phyloP scores from a whole-genome alignment of 2,329 filamentous ascomycete species.

The Metarhizium album region DNA sequence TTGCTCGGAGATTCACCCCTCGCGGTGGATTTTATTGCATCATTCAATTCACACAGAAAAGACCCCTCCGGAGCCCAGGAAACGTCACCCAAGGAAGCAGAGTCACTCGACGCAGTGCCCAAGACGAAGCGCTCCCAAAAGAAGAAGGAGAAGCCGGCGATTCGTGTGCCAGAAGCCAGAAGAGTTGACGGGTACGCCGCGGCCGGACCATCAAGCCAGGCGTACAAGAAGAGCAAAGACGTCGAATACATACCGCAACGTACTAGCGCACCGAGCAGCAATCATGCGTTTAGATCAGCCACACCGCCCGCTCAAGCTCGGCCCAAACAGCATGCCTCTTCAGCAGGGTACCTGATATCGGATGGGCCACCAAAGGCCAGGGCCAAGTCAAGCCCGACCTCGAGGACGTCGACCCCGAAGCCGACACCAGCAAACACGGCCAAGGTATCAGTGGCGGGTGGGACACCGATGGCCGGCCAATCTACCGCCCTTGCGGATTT shows the following conservation, averaged over 20 bases:
- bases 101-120: slow-evolving; percentile 31
- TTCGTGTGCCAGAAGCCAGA: slow-evolving; percentile 55
- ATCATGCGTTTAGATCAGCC: slow-evolving; percentile 25
- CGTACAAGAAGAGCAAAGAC: slow-evolving; percentile 63
- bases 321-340: slow-evolving; percentile 42
- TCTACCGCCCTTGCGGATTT: slow-evolving; percentile 62
- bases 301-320: slow-evolving; percentile 25
- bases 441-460: slow-evolving; percentile 65
- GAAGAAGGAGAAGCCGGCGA: slow-evolving; percentile 51
- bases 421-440: slow-evolving; percentile 39
- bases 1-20: slow-evolving; percentile 78
- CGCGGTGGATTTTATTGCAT: slow-evolving; percentile 64
- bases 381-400: slow-evolving; percentile 39
- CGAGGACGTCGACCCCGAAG: slow-evolving; percentile 44
- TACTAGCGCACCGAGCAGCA: slow-evolving; percentile 28
- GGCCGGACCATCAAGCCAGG: slow-evolving; percentile 54
- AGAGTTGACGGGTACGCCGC: slow-evolving; percentile 49
- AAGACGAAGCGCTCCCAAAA: slow-evolving; percentile 35
- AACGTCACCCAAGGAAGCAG: slow-evolving; percentile 6
- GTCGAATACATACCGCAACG: slow-evolving; percentile 60
- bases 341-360: slow-evolving; percentile 70
- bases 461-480: slow-evolving; percentile 71
- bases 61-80: slow-evolving; percentile 18
- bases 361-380: slow-evolving; percentile 54
- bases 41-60: slow-evolving; percentile 60